These are phyloP conservation scores for Exophiala bonariae DNA, from an alignment of 2,329 filamentous ascomycete species.

Conservation along the genomic window DNA sequence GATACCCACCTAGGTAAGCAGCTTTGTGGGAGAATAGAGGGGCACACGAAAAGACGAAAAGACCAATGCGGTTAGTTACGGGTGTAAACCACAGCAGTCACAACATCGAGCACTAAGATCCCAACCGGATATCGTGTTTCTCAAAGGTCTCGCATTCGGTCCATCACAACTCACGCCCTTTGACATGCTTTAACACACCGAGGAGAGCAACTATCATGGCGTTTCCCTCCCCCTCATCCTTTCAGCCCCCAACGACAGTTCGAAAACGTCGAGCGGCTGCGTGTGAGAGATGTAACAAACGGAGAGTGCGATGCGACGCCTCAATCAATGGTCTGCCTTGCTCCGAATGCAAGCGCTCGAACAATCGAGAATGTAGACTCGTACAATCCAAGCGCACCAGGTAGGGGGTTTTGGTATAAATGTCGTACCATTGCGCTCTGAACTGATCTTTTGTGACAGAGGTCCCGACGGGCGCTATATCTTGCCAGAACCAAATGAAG, in stretches of 20 bases:
- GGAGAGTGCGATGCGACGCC: conserved; percentile 9
- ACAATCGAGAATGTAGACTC: conserved; percentile 3
- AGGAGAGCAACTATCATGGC: too few species aligned
- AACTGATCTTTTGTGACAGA: background rate
- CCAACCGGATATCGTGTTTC: too few species aligned
- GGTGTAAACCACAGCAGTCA: too few species aligned
- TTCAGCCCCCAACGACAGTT: background rate
- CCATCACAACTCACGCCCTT: too few species aligned
- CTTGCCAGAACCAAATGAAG: background rate
- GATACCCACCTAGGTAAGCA: too few species aligned
- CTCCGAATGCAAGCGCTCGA: conserved; percentile 6
- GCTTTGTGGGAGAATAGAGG: too few species aligned
- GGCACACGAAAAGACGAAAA: too few species aligned
- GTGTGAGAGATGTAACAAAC: conserved; percentile 10
- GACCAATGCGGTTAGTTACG: too few species aligned
- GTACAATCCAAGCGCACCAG: conserved; percentile 10
- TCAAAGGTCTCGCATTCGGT: too few species aligned
- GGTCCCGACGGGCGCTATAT: conserved; percentile 6
- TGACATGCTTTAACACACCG: too few species aligned
- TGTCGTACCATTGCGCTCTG: too few species aligned
- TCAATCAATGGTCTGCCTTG: conserved; percentile 7
- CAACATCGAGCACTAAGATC: too few species aligned
- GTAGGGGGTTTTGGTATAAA: background rate
- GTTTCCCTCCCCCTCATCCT: background rate
- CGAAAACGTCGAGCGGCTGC: background rate